Evolutionary conservation across 2,329 filamentous ascomycete species (phyloP).

Genomic region (Mariannaea elegans): DNA sequence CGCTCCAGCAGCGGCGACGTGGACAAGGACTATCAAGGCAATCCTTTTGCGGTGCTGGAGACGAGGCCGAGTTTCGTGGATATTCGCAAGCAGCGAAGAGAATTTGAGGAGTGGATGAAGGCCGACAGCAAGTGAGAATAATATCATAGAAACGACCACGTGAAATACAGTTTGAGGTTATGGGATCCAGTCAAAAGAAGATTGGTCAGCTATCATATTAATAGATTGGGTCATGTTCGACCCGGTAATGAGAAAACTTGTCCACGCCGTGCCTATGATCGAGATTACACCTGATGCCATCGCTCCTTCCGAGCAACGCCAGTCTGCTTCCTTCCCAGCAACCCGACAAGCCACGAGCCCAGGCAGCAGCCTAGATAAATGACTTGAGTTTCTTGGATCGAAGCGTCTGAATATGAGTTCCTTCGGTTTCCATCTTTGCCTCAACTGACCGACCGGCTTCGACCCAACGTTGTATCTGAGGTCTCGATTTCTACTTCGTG

Average conservation of each 20-base stretch:
- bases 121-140: constrained; percentile 36
- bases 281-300: no score
- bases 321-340: no score
- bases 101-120: constrained; percentile 80
- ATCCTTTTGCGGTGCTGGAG: constrained; percentile 83
- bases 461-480: background rate
- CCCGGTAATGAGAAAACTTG: no score
- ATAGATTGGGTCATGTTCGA: background rate
- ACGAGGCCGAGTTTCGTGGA: constrained; percentile 86
- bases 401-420: background rate
- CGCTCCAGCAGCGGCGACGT: constrained; percentile 68
- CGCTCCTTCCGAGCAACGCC: no score
- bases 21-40: constrained; percentile 75
- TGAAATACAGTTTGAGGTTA: background rate
- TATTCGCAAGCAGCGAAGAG: constrained; percentile 80
- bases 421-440: background rate
- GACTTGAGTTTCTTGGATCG: no score
- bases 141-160: background rate
- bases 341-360: no score
- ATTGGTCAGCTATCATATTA: background rate
- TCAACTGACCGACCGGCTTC: background rate
- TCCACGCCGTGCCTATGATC: no score
- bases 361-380: no score
- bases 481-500: background rate
- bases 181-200: background rate